Percentiles rank a stretch among this genome's conserved stretches.
Evolutionary conservation across 768 basidiomycete species (phyloP).

Genomic region (Boletus subparvulus): DNA sequence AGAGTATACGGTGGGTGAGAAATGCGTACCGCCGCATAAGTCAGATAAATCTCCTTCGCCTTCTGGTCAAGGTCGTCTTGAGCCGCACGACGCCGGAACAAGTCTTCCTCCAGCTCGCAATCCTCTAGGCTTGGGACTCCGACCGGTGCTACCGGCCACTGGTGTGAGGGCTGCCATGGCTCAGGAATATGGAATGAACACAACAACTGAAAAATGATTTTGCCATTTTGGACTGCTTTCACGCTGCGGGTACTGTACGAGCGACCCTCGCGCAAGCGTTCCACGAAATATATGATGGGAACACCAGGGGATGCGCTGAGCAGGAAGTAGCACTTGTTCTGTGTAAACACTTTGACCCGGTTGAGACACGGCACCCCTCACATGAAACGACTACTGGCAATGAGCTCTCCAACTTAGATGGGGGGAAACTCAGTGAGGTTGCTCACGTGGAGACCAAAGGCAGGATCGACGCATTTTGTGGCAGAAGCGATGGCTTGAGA

Average conservation of each 20-base stretch:
- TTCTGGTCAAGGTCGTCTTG: constrained; percentile 34
- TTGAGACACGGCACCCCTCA: constrained; percentile 36
- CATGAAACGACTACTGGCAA: constrained; percentile 60
- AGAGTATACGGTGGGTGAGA: constrained; percentile 13
- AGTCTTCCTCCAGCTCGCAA: constrained; percentile 58
- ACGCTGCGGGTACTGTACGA: constrained; percentile 69
- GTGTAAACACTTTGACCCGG: constrained; percentile 3
- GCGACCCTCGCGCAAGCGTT: constrained; percentile 69
- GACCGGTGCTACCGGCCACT: constrained; percentile 71
- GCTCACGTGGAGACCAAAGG: constrained; percentile 71
- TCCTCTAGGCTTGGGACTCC: constrained; percentile 54
- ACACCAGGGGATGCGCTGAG: constrained; percentile 68
- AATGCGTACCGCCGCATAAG: constrained; percentile 27
- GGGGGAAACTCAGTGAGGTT: neutral
- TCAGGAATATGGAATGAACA: constrained; percentile 86
- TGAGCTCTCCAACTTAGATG: neutral
- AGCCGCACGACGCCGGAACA: constrained; percentile 28
- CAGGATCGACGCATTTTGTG: constrained; percentile 67
- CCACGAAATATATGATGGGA: constrained; percentile 78
- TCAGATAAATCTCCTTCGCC: constrained; percentile 33
- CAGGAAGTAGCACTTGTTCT: constrained; percentile 74
- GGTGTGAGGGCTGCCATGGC: constrained; percentile 66
- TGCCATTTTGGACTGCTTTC: constrained; percentile 57
- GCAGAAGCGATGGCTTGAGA: constrained; percentile 84
- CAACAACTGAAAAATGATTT: constrained; percentile 58